These are phyloP conservation scores for Ilyonectria destructans DNA, from an alignment of 2,329 filamentous ascomycete species.

Conservation along the genomic window DNA sequence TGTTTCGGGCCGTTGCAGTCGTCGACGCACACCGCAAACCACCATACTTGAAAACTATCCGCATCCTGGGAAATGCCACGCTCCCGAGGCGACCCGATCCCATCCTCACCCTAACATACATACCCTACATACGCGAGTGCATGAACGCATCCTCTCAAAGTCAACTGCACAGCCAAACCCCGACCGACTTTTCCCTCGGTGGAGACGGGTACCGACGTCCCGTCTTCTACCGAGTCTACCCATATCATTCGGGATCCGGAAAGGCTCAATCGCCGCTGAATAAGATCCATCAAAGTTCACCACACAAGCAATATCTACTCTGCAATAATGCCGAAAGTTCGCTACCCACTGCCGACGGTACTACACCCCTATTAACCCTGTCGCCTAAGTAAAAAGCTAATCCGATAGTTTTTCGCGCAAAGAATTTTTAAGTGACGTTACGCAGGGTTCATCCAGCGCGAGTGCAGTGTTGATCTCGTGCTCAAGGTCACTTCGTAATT, in stretches of 20 bases:
- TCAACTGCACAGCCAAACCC: constrained; percentile 4
- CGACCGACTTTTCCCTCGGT: constrained; percentile 5
- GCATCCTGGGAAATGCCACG: constrained; percentile 36
- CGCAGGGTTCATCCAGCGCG: no score
- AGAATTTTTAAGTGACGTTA: no score
- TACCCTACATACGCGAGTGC: constrained; percentile 24
- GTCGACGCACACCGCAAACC: no score
- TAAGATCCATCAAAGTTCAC: background rate
- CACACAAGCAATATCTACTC: background rate
- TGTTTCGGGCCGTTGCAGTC: no score
- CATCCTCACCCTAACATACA: constrained; percentile 4
- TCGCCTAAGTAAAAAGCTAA: no score
- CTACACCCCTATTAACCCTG: no score
- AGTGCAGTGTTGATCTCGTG: no score
- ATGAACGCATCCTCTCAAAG: constrained; percentile 34
- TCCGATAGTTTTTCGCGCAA: no score
- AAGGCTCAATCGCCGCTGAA: background rate
- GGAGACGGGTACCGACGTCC: background rate
- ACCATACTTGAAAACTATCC: constrained; percentile 9
- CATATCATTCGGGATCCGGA: background rate
- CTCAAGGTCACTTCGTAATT: no score
- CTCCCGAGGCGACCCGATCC: constrained; percentile 29
- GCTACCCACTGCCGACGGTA: no score
- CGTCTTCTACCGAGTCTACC: constrained; percentile 20
- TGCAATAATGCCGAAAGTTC: no score